phyloP scores from a whole-genome alignment of 2,329 filamentous ascomycete genomes.

The Westerdykella sp. region DNA sequence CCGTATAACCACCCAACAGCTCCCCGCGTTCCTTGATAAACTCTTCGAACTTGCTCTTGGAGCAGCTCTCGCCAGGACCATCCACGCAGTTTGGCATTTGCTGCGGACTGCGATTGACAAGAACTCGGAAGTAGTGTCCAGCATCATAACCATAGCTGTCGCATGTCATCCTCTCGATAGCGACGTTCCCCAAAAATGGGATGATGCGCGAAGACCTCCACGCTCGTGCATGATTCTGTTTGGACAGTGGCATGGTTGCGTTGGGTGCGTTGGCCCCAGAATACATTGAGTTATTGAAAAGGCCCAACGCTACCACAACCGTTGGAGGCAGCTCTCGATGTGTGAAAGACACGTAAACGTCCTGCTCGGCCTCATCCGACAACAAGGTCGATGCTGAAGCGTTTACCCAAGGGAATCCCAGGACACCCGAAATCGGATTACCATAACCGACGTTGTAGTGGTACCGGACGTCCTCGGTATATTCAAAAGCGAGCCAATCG shows the following conservation, averaged over 20 bases:
- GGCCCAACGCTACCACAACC: slow-evolving; percentile 59
- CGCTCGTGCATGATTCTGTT: slow-evolving; percentile 56
- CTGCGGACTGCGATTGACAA: slow-evolving; percentile 49
- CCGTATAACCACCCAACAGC: slow-evolving; percentile 40
- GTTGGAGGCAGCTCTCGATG: slow-evolving; percentile 63
- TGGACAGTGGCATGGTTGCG: slow-evolving; percentile 57
- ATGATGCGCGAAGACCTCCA: slow-evolving; percentile 60
- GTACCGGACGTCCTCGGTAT: slow-evolving; percentile 58
- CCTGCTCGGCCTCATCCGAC: slow-evolving; percentile 44
- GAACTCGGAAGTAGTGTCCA: slow-evolving; percentile 48
- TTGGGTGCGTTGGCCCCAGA: slow-evolving; percentile 51
- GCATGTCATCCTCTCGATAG: slow-evolving; percentile 60
- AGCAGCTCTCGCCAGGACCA: slow-evolving; percentile 49
- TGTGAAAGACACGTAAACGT: slow-evolving; percentile 63
- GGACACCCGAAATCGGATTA: slow-evolving; percentile 48
- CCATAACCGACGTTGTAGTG: slow-evolving; percentile 63
- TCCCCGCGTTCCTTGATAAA: slow-evolving; percentile 41
- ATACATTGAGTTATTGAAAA: slow-evolving; percentile 62
- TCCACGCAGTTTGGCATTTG: slow-evolving; percentile 44
- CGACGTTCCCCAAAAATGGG: slow-evolving; percentile 61
- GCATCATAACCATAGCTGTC: slow-evolving; percentile 49
- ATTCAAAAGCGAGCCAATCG: slow-evolving; percentile 63
- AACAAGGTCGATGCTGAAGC: slow-evolving; percentile 50
- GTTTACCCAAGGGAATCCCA: slow-evolving; percentile 63
- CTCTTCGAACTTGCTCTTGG: slow-evolving; percentile 37